Evolutionary conservation across 495 filamentous ascomycete genomes (phyloP), one percentile per base, ranked within the genome.

Genomic region (Penicillium coprophilum): DNA sequence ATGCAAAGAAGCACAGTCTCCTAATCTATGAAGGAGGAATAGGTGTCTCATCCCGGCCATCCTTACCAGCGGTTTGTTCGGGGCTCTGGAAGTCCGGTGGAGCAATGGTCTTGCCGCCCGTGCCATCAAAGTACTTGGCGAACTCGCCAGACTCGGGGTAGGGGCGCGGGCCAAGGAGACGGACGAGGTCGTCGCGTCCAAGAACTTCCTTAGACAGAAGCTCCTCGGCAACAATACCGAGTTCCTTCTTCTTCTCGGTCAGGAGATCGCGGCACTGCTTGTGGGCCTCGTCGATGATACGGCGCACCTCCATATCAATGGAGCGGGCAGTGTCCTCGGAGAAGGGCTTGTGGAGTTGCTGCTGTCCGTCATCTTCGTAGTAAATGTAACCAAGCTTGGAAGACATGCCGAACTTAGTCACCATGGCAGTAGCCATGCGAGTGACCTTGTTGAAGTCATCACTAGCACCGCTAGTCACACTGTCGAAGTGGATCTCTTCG

Each of bases 391-490:
- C 91, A 47, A 98, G 84, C 72, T 95, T 92, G 56, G 88, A 84
- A 36, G 88, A 93, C 94, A 98, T 98, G 62, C 94, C 94, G 84
- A 90, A 97, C 71, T 95, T 88, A 39, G 94, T 98, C 21, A 98
- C 94, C 94, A 98, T 98, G 27, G 86, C 82, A 4, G 90, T 93
- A 9, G 94, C 95, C 91, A 96, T 90, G 46, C 84, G 82, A 9
- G 95, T 97, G 27, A 97, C 95, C 74, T 98, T 98, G 74, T 96
- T 96, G 81, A 98, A 98, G 67, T 98, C 94, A 70, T 98, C 94
- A 38, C 84, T 89, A 19, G 94, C 94, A 44, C 94, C 94, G 56
- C 87, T 90, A 6, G 95, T 98, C 21, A 98, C 93, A 10, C 90
- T 96, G 23, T 92, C 87, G 71, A 97, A 98, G 73, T 97, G 91